Base-by-base conservation (phyloP, 345 rosid genomes). In the Tarenaya hassleriana region DNA sequence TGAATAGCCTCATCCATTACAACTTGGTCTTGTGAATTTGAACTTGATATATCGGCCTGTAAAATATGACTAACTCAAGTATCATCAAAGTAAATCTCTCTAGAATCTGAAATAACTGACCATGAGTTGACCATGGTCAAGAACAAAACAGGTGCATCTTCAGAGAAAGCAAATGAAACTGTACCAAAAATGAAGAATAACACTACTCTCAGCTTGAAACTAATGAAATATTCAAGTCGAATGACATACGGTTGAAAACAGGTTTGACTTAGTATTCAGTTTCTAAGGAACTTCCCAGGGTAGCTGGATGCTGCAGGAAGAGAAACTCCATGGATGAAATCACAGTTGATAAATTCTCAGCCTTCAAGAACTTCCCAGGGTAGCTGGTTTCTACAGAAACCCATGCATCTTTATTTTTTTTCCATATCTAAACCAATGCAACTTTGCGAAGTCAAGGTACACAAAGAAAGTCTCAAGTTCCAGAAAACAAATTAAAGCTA, bases 21-120 rank as follows among this genome's bases (percentile, higher is more conserved):
- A 37, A 52, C 54, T 33, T 58, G 66, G 48, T 61, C 56, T 69
- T 69, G 82, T 21, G 68, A 51, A 69, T 60, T 57, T 18, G 61
- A 66, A 64, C 68, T 68, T 67, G 75, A 55, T 50, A 61, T 60
- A 55, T 63, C 70, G 17, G 69, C 75, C 92, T 76, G 77, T 27
- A 39, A n/a, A 66, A 59, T 58, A 45, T 46, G 41, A 16, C 34
- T 44, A 57, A 18, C 34, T 51, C 52, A 57, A 58, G 33, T 47
- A 59, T 46, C 11, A 47, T 33, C 16, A 14, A 33, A 32, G 39
- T 16, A 40, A 31, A 31, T 40, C 33, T 20, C 45, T 13, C n/a
- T n/a, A n/a, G 37, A 31, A 47, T 27, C 20, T 38, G 7, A 44
- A 41, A 10, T 18, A 39, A 52, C 41, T 45, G 38, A n/a, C n/a